Evolutionary conservation across 1,284 basidiomycete species (phyloP).

Genomic region (Chondrostereum purpureum): DNA sequence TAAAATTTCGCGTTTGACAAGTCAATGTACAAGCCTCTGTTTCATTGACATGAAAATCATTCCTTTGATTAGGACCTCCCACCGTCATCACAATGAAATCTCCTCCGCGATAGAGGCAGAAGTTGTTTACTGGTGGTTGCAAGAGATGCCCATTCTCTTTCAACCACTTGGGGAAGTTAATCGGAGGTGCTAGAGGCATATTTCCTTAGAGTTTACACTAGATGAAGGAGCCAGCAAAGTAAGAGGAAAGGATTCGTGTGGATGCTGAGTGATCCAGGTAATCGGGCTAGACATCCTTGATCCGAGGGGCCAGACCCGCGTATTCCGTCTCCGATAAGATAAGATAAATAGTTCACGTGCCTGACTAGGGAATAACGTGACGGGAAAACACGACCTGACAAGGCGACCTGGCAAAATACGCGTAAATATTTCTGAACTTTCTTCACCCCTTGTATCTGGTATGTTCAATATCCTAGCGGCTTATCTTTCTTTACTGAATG

Average conservation of each 20-base stretch:
- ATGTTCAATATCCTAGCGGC: too few relatives aligned
- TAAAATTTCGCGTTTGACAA: neutral
- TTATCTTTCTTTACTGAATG: too few relatives aligned
- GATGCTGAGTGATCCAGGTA: constrained; percentile 15
- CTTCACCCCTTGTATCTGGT: too few relatives aligned
- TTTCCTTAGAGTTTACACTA: constrained; percentile 7
- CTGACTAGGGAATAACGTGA: constrained; percentile 2
- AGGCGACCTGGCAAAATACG: too few relatives aligned
- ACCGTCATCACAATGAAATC: constrained; percentile 91
- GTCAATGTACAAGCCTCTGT: constrained; percentile 56
- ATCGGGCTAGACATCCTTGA: neutral
- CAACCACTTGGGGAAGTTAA: constrained; percentile 87
- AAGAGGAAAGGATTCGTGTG: constrained; percentile 6
- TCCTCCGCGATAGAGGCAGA: constrained; percentile 77
- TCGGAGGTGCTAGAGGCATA: constrained; percentile 63
- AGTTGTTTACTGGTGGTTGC: constrained; percentile 88
- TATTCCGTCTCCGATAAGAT: neutral
- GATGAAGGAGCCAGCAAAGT: neutral
- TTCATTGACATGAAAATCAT: constrained; percentile 91
- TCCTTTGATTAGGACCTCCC: constrained; percentile 87
- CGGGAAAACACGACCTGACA: too few relatives aligned
- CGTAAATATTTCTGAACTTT: too few relatives aligned
- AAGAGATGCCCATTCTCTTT: constrained; percentile 71
- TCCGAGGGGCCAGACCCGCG: neutral
- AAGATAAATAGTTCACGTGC: constrained; percentile 10